These are phyloP conservation scores for Coemansia sp. DNA, from an alignment of 192 early-diverging fungal genomes.

Conservation along the genomic window DNA sequence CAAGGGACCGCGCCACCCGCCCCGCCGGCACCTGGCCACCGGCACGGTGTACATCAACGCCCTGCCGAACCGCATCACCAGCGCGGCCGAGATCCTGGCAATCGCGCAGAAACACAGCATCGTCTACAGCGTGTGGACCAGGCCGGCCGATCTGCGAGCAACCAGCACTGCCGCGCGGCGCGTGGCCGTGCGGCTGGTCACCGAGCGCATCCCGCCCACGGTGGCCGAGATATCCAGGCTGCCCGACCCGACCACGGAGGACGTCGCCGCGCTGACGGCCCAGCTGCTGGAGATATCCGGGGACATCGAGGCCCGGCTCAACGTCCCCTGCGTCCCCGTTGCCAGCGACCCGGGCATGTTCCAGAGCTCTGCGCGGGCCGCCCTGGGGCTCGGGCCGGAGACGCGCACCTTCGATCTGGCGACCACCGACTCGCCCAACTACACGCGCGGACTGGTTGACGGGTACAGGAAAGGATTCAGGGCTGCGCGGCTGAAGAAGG, in stretches of 20 bases:
- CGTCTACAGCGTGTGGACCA: constrained; percentile 28
- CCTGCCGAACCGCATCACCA: constrained; percentile 4
- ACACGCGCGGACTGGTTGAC: constrained; percentile 37
- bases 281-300: background rate
- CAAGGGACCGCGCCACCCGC: background rate
- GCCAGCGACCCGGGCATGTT: constrained; percentile 29
- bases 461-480: constrained; percentile 39
- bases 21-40: constrained; percentile 11
- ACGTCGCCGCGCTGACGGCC: constrained; percentile 4
- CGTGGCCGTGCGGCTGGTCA: constrained; percentile 36
- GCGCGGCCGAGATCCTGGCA: background rate
- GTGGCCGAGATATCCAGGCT: constrained; percentile 23
- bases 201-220: constrained; percentile 11
- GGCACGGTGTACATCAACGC: constrained; percentile 11
- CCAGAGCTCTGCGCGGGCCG: constrained; percentile 17
- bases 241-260: constrained; percentile 17
- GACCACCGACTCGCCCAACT: constrained; percentile 18
- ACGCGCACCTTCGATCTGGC: constrained; percentile 29
- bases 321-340: constrained; percentile 8
- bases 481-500: constrained; percentile 5
- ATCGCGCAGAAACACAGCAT: constrained; percentile 9
- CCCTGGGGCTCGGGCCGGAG: constrained; percentile 17
- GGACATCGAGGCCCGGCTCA: background rate
- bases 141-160: background rate
- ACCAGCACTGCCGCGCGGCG: background rate